A percentile compares a stretch with the other conserved stretches of the same genome.
Evolutionary conservation across 2,329 filamentous ascomycete genomes (phyloP).

Genomic region (Curvularia sp.): DNA sequence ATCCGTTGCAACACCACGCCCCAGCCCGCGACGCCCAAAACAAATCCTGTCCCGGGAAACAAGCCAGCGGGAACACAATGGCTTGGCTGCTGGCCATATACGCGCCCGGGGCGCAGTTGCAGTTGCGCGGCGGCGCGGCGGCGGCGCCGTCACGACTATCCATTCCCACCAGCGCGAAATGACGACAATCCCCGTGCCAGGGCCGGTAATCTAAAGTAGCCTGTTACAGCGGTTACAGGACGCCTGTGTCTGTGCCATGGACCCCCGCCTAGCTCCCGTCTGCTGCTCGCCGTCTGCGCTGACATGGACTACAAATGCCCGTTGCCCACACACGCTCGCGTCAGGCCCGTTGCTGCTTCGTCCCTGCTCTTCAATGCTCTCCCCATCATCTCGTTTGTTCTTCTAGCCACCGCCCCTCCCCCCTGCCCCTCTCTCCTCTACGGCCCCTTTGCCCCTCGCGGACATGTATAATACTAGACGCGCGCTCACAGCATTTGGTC

Average conservation of each 20-base stretch:
- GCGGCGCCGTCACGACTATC: not conserved
- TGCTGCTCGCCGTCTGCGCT: slow-evolving; percentile 21
- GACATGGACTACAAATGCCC: slow-evolving; percentile 25
- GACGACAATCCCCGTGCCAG: slow-evolving; percentile 14
- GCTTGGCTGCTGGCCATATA: too few species aligned
- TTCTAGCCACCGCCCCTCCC: slow-evolving; percentile 5
- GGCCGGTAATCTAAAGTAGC: slow-evolving; percentile 24
- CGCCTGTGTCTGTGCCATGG: slow-evolving; percentile 23
- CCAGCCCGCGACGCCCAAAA: not conserved
- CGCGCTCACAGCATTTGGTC: slow-evolving; percentile 19
- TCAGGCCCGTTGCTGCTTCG: not conserved
- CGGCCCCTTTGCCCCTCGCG: slow-evolving; percentile 3
- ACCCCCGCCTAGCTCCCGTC: slow-evolving; percentile 17
- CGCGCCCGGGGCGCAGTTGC: too few species aligned
- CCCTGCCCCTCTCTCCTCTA: slow-evolving; percentile 3
- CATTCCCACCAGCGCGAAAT: slow-evolving; percentile 15
- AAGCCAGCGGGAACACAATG: not conserved
- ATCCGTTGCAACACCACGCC: not conserved
- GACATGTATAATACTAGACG: slow-evolving; percentile 33
- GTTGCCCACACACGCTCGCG: slow-evolving; percentile 17
- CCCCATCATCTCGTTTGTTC: not conserved
- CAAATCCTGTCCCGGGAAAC: not conserved
- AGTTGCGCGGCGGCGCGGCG: not conserved
- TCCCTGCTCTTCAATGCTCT: not conserved
- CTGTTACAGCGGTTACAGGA: slow-evolving; percentile 34